Conservation (phyloP, 2,329 filamentous ascomycete genomes). For the Penicillium olsonii region DNA sequence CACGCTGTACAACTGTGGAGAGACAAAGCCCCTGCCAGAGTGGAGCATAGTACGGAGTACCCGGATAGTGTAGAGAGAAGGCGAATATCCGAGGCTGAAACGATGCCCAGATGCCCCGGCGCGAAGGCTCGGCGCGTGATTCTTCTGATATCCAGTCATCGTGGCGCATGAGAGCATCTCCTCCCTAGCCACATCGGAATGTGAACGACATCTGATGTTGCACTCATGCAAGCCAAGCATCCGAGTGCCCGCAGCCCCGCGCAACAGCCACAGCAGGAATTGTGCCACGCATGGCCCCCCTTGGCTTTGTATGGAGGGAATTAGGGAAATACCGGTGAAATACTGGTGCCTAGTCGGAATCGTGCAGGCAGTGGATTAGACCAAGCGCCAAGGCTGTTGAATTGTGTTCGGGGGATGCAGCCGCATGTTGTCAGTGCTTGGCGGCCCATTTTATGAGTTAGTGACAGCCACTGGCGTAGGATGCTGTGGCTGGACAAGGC, state of each 20-base stretch:
- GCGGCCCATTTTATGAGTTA: constrained; percentile 3
- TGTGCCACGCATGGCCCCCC: background rate
- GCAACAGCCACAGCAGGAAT: constrained; percentile 2
- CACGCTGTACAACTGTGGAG: background rate
- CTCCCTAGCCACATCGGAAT: constrained; percentile 17
- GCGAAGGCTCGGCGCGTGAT: background rate
- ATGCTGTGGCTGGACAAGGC: constrained; percentile 9
- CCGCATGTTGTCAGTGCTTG: constrained; percentile 14
- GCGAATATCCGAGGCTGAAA: background rate
- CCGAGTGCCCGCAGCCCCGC: background rate
- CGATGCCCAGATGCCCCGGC: background rate
- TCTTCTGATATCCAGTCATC: background rate
- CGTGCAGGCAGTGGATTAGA: constrained; percentile 2
- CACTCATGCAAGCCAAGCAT: constrained; percentile 20
- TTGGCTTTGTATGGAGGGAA: background rate
- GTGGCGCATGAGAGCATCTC: constrained; percentile 18
- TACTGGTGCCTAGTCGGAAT: constrained; percentile 19
- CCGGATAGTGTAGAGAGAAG: background rate
- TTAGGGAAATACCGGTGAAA: constrained; percentile 5
- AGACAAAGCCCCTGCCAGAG: background rate
- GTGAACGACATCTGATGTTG: constrained; percentile 12
- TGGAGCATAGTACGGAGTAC: background rate
- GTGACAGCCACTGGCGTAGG: constrained; percentile 2
- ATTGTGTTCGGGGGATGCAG: constrained; percentile 8
- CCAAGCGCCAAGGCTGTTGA: constrained; percentile 1